phyloP scores from a whole-genome alignment of 2,329 filamentous ascomycete species.

The Hypocrella siamensis region DNA sequence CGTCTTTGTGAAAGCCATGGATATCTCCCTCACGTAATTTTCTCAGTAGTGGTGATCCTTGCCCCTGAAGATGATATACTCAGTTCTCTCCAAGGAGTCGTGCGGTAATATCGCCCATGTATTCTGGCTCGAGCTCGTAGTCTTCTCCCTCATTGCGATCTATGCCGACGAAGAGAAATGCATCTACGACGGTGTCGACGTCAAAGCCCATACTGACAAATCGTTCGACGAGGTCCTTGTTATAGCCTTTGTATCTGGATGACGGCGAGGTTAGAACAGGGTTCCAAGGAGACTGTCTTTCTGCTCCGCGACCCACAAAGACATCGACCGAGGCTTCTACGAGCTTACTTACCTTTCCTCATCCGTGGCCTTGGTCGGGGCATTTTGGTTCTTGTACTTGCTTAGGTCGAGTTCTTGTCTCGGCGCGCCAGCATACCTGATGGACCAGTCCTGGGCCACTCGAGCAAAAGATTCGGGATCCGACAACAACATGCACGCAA shows the following conservation, averaged over 20 bases:
- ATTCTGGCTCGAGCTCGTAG: conserved; percentile 77
- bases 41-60: conserved; percentile 77
- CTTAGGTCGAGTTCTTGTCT: conserved; percentile 19
- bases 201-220: conserved; percentile 90
- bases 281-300: background rate
- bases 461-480: conserved; percentile 65
- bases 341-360: conserved; percentile 15
- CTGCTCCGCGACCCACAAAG: background rate
- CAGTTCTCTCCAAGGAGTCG: conserved; percentile 56
- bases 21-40: conserved; percentile 46
- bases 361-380: conserved; percentile 5
- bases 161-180: conserved; percentile 70
- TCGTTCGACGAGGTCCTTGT: conserved; percentile 63
- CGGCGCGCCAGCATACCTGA: conserved; percentile 67
- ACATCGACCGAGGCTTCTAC: background rate
- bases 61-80: background rate
- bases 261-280: background rate
- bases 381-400: conserved; percentile 20
- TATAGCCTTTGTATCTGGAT: conserved; percentile 70
- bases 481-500: conserved; percentile 75
- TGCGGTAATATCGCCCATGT: conserved; percentile 81
- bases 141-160: conserved; percentile 63
- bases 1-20: background rate
- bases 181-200: conserved; percentile 69
- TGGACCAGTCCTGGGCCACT: conserved; percentile 81